Conservation (phyloP, 306 rosid genomes). For the Albizia julibrissin region DNA sequence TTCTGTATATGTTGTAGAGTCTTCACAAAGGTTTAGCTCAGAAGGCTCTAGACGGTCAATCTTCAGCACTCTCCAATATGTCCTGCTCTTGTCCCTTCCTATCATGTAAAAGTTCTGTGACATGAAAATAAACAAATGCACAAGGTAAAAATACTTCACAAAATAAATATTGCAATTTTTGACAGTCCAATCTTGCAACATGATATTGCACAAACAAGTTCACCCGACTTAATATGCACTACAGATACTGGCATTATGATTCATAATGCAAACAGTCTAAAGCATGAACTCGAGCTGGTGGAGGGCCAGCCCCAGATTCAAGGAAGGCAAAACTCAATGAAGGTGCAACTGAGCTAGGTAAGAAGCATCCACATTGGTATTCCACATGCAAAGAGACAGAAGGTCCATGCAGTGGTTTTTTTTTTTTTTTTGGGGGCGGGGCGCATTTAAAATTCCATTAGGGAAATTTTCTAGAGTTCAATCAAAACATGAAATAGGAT, state of each 20-base stretch:
- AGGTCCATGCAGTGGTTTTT: not conserved
- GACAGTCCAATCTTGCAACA: conserved; percentile 5
- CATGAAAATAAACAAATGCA: conserved; percentile 28
- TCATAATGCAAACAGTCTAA: conserved; percentile 11
- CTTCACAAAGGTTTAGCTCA: conserved; percentile 81
- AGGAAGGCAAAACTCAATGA: not conserved
- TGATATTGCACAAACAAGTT: conserved; percentile 16
- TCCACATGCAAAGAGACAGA: conserved; percentile 11
- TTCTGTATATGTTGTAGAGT: conserved; percentile 74
- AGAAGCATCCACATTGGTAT: conserved; percentile 1
- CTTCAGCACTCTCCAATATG: conserved; percentile 87
- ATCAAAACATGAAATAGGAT: conserved; percentile 24
- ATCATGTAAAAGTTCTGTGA: conserved; percentile 91
- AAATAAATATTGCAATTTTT: conserved; percentile 20
- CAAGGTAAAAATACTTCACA: conserved; percentile 20
- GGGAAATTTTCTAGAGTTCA: not conserved
- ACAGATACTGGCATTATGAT: conserved; percentile 3
- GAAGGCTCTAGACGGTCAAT: conserved; percentile 77
- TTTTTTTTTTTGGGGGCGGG: not conserved
- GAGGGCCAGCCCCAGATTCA: not conserved
- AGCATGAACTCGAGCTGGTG: conserved; percentile 17
- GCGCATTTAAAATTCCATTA: not conserved
- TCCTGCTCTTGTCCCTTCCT: conserved; percentile 89
- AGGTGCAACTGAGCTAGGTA: not conserved
- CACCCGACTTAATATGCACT: conserved; percentile 18